Conservation (phyloP, 2,329 filamentous ascomycete genomes). For the Monosporascus sp. region DNA sequence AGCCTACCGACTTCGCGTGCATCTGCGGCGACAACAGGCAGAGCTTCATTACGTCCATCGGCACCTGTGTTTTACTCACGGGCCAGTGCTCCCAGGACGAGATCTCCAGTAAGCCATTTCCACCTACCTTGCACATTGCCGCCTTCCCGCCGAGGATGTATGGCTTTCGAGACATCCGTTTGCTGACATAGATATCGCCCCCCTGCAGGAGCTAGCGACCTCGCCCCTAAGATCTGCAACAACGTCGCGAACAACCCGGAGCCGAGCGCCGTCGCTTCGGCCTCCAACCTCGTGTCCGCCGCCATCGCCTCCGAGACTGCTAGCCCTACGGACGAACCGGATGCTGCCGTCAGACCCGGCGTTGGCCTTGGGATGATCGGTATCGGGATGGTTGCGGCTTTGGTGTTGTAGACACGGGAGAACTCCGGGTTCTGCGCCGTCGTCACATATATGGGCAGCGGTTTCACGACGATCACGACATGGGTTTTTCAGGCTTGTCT, state of each 20-base stretch:
- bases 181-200: too few relatives aligned
- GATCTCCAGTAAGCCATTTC: constrained; percentile 17
- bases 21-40: constrained; percentile 20
- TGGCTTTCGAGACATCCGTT: too few relatives aligned
- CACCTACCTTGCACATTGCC: not conserved
- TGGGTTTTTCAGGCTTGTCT: not conserved
- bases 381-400: constrained; percentile 18
- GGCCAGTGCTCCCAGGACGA: constrained; percentile 15
- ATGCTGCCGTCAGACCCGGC: constrained; percentile 19
- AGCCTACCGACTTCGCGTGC: constrained; percentile 23
- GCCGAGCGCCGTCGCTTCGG: constrained; percentile 22
- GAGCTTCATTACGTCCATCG: constrained; percentile 18
- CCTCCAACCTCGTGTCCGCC: constrained; percentile 22
- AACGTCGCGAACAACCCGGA: constrained; percentile 17
- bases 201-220: constrained; percentile 10
- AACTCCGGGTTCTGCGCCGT: not conserved
- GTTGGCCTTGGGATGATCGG: constrained; percentile 23
- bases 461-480: not conserved
- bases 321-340: constrained; percentile 10
- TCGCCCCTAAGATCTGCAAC: constrained; percentile 24
- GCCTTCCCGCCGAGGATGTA: not conserved
- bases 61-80: constrained; percentile 14
- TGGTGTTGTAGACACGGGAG: constrained; percentile 15
- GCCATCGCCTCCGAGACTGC: constrained; percentile 17
- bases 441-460: not conserved